phyloP scores from a whole-genome alignment of 371 early-diverging fungal species.

The Mortierella polycephala region DNA sequence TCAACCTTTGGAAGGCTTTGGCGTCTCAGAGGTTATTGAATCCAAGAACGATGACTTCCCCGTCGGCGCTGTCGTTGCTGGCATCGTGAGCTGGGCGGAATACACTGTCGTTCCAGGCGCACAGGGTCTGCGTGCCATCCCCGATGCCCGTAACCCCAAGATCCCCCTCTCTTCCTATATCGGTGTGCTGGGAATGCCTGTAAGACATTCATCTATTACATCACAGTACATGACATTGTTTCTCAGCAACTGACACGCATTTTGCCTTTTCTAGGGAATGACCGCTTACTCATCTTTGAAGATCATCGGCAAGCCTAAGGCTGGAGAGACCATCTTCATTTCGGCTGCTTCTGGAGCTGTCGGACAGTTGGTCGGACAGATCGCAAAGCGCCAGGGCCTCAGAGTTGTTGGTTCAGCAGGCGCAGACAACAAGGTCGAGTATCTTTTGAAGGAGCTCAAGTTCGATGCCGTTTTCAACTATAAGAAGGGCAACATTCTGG shows the following conservation, averaged over 20 bases:
- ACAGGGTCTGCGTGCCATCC: slow-evolving; percentile 41
- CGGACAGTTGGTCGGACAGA: slow-evolving; percentile 73
- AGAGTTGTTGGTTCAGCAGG: slow-evolving; percentile 77
- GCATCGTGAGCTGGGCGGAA: slow-evolving; percentile 66
- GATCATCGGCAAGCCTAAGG: slow-evolving; percentile 66
- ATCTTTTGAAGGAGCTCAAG: slow-evolving; percentile 61
- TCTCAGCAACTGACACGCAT: neutral
- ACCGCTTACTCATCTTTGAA: slow-evolving; percentile 46
- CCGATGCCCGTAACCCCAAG: slow-evolving; percentile 56
- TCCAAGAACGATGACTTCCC: slow-evolving; percentile 65
- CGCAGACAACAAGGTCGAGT: slow-evolving; percentile 74
- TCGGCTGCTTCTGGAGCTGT: slow-evolving; percentile 66
- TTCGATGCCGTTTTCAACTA: slow-evolving; percentile 83
- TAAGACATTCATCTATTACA: slow-evolving; percentile 3
- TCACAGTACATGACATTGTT: neutral
- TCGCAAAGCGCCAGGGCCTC: slow-evolving; percentile 68
- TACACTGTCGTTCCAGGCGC: slow-evolving; percentile 55
- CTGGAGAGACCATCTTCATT: slow-evolving; percentile 73
- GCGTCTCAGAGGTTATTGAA: slow-evolving; percentile 68
- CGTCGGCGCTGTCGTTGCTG: slow-evolving; percentile 71
- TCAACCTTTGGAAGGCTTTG: slow-evolving; percentile 65
- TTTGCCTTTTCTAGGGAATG: slow-evolving; percentile 47
- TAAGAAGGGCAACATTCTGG: slow-evolving; percentile 64
- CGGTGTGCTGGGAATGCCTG: slow-evolving; percentile 70
- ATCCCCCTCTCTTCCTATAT: slow-evolving; percentile 63